Base-by-base conservation (phyloP, 192 early-diverging fungal species). In the Obelidium mucronatum region DNA sequence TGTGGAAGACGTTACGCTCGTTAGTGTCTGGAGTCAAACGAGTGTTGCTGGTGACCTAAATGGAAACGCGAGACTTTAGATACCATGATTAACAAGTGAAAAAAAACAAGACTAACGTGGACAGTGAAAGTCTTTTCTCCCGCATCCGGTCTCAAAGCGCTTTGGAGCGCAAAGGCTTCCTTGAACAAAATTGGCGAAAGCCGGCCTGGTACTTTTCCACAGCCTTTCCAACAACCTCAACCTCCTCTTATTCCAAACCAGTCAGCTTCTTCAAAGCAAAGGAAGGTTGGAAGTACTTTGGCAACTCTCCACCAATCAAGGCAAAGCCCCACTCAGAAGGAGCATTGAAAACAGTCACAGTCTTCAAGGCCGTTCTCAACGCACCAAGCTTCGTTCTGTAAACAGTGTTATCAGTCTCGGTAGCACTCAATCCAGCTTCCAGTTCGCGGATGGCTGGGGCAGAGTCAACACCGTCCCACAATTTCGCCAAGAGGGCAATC, bases 1-100 rank as follows among this genome's bases (percentile, higher is more conserved):
- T 88, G 81, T 98, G 96, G 91, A 98, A 95, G 17, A 98, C 93
- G 78, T 97, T 96, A 74, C 96, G 94, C 75, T 98, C 96, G 83
- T 98, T 97, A 40, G 82, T 79, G 3, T 79, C 78, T 4, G 96
- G 95, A 5, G 96, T 98, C 67, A 98, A 84, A n/a, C 95, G 92
- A 36, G 85, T 75, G 82, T 93, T 93, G 66, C 92, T 92, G 11
- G 90, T 88, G 40, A 93, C 84, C 48, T 73, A 89, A 67, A n/a
- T n/a, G n/a, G n/a, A n/a, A n/a, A n/a, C n/a, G n/a, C n/a, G n/a
- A n/a, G n/a, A n/a, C n/a, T n/a, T n/a, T n/a, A n/a, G n/a, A n/a
- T n/a, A n/a, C n/a, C n/a, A n/a, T n/a, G n/a, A n/a, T n/a, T n/a
- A n/a, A n/a, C n/a, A n/a, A n/a, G n/a, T n/a, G n/a, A n/a, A n/a